Base-by-base conservation (phyloP, 2,329 filamentous ascomycete species). In the Capronia epimyces region DNA sequence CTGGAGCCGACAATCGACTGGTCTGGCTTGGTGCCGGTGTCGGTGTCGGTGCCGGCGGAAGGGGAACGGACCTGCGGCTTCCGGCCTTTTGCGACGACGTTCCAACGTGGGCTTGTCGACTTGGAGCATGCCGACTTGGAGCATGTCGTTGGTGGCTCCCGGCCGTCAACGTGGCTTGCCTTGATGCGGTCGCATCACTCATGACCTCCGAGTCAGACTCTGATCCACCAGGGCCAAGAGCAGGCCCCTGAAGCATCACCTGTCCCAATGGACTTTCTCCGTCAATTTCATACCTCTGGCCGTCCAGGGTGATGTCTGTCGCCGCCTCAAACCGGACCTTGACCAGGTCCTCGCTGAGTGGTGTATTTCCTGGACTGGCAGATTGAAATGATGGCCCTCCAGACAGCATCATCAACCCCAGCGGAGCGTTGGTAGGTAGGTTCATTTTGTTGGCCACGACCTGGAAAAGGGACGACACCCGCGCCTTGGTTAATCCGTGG, bases 401-500 rank as follows among this genome's bases (percentile, higher is more conserved):
- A 2, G 79, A 74, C 9, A 61, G 48, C 79, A 86, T 84, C 66
- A 87, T 75, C 31, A 87, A 69, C 6, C 85, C 84, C 1, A 86
- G 67, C 0, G 84, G 80, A 18, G 74, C 69, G 8, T 71, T 73
- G 12, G 71, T 68, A 0, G 85, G 81, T 4, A 89, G 67, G 56
- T 84, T 86, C 59, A 93, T 78, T 66, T 91, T 94, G 27, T 83
- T 84, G 1, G 86, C 81, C n/a, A 95, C 77, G 7, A 95, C 84
- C 60, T 88, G 84, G 58, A 94, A 81, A 4, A 96, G 72, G 48
- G 82, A 83, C 0, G 81, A 77, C 15, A 96, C 75, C 46, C 87
- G 79, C 9, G 80, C 76, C 58, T 85, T 84, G 3, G 83, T 80
- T 41, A 86, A 78, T 12, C 81, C 80, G 60, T 86, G 80, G 69